Evolutionary conservation across 257 asterid genomes (phyloP).

Genomic region (Solanum virginianum): DNA sequence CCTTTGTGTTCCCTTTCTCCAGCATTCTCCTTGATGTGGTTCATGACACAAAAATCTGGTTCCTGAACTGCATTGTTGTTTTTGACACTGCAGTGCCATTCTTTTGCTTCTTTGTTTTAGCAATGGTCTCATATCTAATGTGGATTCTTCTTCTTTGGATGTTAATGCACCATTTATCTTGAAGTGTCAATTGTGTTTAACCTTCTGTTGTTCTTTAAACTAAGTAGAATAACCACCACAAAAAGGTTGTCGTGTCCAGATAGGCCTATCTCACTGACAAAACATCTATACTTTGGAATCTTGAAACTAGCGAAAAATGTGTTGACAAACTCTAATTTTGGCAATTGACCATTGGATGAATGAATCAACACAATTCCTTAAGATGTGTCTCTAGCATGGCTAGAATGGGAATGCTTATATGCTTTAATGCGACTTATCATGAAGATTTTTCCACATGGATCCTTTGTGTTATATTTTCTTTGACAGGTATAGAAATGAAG

Average conservation of each 20-base stretch:
- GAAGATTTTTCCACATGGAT: neutral
- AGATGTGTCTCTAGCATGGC: neutral
- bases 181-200: neutral
- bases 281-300: neutral
- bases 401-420: neutral
- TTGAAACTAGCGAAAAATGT: neutral
- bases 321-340: neutral
- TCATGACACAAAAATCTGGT: neutral
- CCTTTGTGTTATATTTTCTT: neutral
- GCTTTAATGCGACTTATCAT: neutral
- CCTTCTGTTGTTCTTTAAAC: neutral
- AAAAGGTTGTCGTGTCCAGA: neutral
- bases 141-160: neutral
- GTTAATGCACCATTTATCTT: neutral
- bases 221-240: neutral
- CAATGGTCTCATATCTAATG: neutral
- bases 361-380: neutral
- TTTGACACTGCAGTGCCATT: neutral
- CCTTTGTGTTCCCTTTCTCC: neutral
- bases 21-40: neutral
- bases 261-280: neutral
- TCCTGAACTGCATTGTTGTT: neutral
- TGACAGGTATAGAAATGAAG: neutral
- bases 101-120: neutral
- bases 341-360: neutral